These are phyloP conservation scores for Bruguiera parviflora DNA, from an alignment of 345 rosid genomes.

Conservation along the genomic window DNA sequence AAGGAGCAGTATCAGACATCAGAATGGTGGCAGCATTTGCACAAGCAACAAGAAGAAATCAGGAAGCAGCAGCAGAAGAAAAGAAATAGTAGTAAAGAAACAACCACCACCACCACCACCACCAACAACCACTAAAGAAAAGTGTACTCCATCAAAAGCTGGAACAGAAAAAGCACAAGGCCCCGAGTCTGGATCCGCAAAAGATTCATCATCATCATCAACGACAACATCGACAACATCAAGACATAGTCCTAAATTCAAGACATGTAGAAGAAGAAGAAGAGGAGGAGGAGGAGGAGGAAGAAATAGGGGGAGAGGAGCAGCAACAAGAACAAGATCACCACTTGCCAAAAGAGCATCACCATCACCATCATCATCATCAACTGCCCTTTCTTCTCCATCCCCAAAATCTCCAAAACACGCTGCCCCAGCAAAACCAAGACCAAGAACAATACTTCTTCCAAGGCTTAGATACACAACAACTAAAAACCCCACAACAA, in stretches of 20 bases:
- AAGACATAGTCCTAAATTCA: constrained; percentile 11
- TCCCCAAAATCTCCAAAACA: constrained; percentile 18
- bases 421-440: constrained; percentile 18
- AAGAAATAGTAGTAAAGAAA: constrained; percentile 9
- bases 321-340: constrained; percentile 10
- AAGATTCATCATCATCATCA: constrained; percentile 35
- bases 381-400: constrained; percentile 8
- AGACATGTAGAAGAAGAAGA: constrained; percentile 28
- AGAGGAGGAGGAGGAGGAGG: constrained; percentile 14
- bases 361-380: not conserved
- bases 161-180: constrained; percentile 42
- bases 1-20: constrained; percentile 34
- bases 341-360: not conserved
- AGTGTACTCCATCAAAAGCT: constrained; percentile 39
- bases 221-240: constrained; percentile 11
- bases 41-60: constrained; percentile 34
- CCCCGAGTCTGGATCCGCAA: constrained; percentile 58
- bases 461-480: constrained; percentile 30
- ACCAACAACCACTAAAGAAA: constrained; percentile 21
- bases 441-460: constrained; percentile 27
- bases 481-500: constrained; percentile 26
- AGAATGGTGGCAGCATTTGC: constrained; percentile 43
- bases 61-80: constrained; percentile 19
- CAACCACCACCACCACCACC: constrained; percentile 13
- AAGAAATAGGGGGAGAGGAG: not conserved